These are phyloP conservation scores for Solanum piurae DNA, from an alignment of 257 asterid species.

Conservation along the genomic window DNA sequence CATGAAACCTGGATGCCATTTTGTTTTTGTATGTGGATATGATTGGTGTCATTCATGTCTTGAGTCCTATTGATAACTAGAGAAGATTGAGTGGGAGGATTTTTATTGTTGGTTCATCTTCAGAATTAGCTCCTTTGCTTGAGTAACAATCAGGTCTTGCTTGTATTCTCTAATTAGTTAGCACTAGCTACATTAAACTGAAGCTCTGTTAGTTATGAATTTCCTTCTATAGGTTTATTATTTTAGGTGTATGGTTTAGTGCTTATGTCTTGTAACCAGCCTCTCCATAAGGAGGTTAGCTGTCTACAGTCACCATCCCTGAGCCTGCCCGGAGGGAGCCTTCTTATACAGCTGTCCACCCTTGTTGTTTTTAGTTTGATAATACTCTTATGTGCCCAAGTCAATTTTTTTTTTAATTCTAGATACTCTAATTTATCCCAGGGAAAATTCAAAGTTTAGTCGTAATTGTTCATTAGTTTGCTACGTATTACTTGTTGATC, in stretches of 20 bases:
- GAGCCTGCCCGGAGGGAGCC: background rate
- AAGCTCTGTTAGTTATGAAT: background rate
- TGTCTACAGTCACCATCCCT: background rate
- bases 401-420: background rate
- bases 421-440: background rate
- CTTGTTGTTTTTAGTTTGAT: background rate
- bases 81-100: background rate
- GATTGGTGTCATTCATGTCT: background rate
- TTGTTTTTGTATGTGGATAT: background rate
- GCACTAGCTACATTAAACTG: background rate
- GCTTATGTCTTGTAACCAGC: background rate
- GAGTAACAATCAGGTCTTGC: background rate
- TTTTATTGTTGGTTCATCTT: background rate
- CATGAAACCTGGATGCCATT: background rate
- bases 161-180: background rate
- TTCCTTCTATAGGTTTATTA: background rate
- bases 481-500: background rate
- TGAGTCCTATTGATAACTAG: background rate
- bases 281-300: background rate
- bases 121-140: background rate
- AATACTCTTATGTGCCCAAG: background rate
- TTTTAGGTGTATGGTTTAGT: background rate
- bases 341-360: background rate
- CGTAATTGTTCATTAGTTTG: background rate
- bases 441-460: background rate